A percentile compares a stretch with the other conserved stretches of the same genome.
These are phyloP conservation scores for Pseudodiploospora longispora DNA, from an alignment of 2,329 filamentous ascomycete species.

Conservation along the genomic window DNA sequence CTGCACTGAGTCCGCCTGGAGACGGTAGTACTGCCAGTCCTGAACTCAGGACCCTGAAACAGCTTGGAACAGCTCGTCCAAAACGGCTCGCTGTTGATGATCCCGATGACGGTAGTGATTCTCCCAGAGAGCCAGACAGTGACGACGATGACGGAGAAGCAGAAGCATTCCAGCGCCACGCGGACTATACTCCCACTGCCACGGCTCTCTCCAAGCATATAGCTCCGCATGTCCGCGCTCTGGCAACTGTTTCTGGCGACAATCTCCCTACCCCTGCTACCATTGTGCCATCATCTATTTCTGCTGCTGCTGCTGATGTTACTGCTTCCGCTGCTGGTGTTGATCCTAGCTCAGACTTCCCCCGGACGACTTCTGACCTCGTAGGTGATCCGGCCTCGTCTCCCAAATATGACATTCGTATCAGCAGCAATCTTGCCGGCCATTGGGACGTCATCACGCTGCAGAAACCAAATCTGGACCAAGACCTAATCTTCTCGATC, in stretches of 20 bases:
- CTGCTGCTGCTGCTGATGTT: background rate
- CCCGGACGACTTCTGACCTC: too few species aligned
- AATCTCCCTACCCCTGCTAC: background rate
- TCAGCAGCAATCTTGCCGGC: background rate
- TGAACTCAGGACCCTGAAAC: background rate
- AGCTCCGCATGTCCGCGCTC: background rate
- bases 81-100: background rate
- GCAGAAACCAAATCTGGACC: constrained; percentile 1
- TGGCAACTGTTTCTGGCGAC: background rate
- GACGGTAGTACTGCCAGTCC: background rate
- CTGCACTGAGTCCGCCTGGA: background rate
- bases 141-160: background rate
- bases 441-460: background rate
- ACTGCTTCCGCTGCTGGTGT: too few species aligned
- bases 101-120: too few species aligned
- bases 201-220: background rate
- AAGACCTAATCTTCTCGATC: constrained; percentile 10
- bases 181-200: background rate
- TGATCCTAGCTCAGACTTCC: too few species aligned
- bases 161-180: background rate
- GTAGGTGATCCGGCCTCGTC: background rate
- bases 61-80: background rate
- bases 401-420: background rate
- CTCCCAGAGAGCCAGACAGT: background rate
- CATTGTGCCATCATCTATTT: background rate